A percentile compares a stretch with the other conserved stretches of the same genome.
Evolutionary conservation across 805 yeast genomes (phyloP).

Genomic region (Starmerella scarabaei): DNA sequence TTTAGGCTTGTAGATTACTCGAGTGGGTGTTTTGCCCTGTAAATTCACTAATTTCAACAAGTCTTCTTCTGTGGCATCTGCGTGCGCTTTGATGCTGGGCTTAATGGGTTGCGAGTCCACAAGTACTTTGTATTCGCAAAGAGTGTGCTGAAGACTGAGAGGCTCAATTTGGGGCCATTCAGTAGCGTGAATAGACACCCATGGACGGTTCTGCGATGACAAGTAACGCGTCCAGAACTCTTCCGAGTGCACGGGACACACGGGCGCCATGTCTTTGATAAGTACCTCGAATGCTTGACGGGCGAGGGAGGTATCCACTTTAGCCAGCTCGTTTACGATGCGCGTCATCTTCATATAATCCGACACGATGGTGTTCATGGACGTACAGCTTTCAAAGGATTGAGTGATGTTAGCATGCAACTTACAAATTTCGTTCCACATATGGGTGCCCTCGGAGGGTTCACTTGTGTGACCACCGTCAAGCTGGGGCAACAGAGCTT

Average conservation of each 20-base stretch:
- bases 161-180: conserved; percentile 51
- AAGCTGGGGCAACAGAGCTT: conserved; percentile 20
- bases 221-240: conserved; percentile 57
- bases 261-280: conserved; percentile 58
- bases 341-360: conserved; percentile 74
- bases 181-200: conserved; percentile 42
- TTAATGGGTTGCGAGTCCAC: conserved; percentile 50
- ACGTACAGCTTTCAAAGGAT: conserved; percentile 45
- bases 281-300: conserved; percentile 31
- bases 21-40: neutral
- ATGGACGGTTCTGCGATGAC: conserved; percentile 20
- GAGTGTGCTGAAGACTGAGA: conserved; percentile 28
- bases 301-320: conserved; percentile 30
- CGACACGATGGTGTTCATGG: conserved; percentile 76
- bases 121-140: conserved; percentile 42
- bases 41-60: conserved; percentile 4
- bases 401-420: conserved; percentile 39
- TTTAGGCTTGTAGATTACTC: conserved; percentile 16
- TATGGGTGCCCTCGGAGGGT: conserved; percentile 18
- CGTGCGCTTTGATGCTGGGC: conserved; percentile 2
- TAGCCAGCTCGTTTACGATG: conserved; percentile 29
- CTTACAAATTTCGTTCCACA: conserved; percentile 43
- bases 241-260: conserved; percentile 69
- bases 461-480: neutral
- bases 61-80: conserved; percentile 7